Percentiles rank a stretch among this genome's conserved stretches.
These are phyloP conservation scores for Trametes sp. DNA, from an alignment of 1,284 basidiomycete species.

Conservation along the genomic window DNA sequence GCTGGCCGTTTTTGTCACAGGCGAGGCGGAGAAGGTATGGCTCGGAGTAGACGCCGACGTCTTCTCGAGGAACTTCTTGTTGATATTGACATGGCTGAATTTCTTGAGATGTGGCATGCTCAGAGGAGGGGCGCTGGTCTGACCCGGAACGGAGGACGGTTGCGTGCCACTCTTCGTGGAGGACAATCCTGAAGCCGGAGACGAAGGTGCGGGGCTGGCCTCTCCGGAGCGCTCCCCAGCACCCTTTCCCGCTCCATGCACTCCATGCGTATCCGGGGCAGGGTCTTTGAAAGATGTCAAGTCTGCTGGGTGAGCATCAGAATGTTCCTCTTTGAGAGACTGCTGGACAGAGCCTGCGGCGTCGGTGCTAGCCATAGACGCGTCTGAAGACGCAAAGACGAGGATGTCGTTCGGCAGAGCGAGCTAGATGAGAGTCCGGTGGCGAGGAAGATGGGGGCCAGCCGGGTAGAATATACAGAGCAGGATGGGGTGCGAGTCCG, in stretches of 20 bases:
- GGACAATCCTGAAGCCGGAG: constrained; percentile 35
- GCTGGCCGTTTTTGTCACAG: constrained; percentile 56
- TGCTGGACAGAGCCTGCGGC: constrained; percentile 53
- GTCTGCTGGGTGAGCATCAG: constrained; percentile 29
- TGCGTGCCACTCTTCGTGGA: constrained; percentile 34
- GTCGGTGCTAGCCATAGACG: constrained; percentile 79
- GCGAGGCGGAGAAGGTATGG: constrained; percentile 49
- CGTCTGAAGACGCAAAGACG: constrained; percentile 67
- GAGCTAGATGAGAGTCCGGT: neutral
- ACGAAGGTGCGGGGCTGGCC: constrained; percentile 38
- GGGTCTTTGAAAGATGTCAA: constrained; percentile 9
- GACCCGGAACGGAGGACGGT: constrained; percentile 30
- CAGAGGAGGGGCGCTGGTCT: constrained; percentile 35
- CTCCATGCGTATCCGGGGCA: constrained; percentile 24
- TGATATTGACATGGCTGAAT: constrained; percentile 89
- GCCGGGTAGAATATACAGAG: constrained; percentile 15
- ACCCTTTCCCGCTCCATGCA: constrained; percentile 19
- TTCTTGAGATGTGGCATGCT: constrained; percentile 74
- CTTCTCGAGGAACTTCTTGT: constrained; percentile 94
- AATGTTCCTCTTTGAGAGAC: constrained; percentile 47
- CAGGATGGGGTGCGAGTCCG: constrained; percentile 9
- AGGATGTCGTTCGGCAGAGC: constrained; percentile 10
- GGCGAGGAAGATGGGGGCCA: constrained; percentile 2
- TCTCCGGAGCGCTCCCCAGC: constrained; percentile 31
- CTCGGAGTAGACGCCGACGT: constrained; percentile 58